Evolutionary conservation across 345 rosid genomes (phyloP).

Genomic region (Citrus inodora): DNA sequence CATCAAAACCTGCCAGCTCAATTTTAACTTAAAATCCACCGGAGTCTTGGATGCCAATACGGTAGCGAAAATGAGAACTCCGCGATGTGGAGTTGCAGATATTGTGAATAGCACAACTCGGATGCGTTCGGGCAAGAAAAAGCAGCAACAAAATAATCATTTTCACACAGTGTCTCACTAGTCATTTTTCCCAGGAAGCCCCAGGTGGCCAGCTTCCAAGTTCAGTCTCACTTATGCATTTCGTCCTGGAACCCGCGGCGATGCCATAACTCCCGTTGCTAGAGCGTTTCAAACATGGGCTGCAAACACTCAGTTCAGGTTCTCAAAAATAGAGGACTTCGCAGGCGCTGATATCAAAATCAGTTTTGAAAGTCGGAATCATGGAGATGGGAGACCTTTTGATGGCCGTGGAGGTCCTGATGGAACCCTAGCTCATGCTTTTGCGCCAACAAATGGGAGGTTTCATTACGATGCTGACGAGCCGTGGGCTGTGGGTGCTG

Average conservation of each 20-base stretch:
- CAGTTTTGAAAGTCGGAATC: constrained; percentile 15
- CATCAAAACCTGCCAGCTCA: constrained; percentile 30
- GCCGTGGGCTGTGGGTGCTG: constrained; percentile 3
- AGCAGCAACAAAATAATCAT: neutral
- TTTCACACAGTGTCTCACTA: constrained; percentile 28
- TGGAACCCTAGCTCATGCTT: no score
- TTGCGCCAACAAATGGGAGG: no score
- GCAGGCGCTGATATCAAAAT: constrained; percentile 18
- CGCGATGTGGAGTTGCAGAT: constrained; percentile 38
- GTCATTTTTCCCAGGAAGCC: constrained; percentile 12
- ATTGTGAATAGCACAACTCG: constrained; percentile 28
- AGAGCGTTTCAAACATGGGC: constrained; percentile 36
- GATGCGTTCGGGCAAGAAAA: constrained; percentile 19
- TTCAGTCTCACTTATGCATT: constrained; percentile 23
- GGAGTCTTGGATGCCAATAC: constrained; percentile 26
- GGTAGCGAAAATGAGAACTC: constrained; percentile 13
- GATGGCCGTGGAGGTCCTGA: neutral
- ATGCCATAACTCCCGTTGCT: neutral
- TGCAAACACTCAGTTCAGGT: constrained; percentile 18
- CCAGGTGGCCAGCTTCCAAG: constrained; percentile 37
- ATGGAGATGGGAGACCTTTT: constrained; percentile 16
- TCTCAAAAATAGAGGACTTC: neutral
- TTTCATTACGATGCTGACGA: constrained; percentile 15
- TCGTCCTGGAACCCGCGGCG: neutral
- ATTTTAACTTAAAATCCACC: constrained; percentile 19